Percentiles rank a stretch among this genome's conserved stretches.
Evolutionary conservation across 345 rosid genomes (phyloP).

Genomic region (Citrus reticulata): DNA sequence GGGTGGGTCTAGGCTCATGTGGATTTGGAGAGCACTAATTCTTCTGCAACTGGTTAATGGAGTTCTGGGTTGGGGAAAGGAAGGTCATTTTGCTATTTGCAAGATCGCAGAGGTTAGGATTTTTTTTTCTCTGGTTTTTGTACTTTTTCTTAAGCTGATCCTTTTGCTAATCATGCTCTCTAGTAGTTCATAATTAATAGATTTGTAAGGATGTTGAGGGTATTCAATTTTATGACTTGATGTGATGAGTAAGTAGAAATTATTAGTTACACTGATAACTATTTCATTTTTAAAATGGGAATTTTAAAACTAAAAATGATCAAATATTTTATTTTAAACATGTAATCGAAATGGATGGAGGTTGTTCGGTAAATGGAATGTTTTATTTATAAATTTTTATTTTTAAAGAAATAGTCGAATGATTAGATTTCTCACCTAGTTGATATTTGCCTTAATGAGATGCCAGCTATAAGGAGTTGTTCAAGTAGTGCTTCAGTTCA

Average conservation of each 20-base stretch:
- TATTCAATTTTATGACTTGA: not conserved
- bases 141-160: not conserved
- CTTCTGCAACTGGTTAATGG: constrained; percentile 54
- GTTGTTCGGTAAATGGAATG: not conserved
- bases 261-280: not conserved
- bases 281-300: not conserved
- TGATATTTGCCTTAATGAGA: not conserved
- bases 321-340: not conserved
- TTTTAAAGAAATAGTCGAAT: not conserved
- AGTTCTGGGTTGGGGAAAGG: constrained; percentile 73
- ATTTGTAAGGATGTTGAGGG: not conserved
- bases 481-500: not conserved
- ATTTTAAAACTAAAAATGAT: no score
- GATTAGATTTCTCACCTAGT: not conserved
- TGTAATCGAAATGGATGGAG: no score
- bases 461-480: not conserved
- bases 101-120: constrained; percentile 74
- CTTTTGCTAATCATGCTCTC: not conserved
- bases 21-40: constrained; percentile 35
- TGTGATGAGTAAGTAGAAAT: not conserved
- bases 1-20: constrained; percentile 28
- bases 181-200: not conserved
- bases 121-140: not conserved
- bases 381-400: no score
- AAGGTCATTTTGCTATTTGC: constrained; percentile 76